A percentile compares a stretch with the other conserved stretches of the same genome.
phyloP scores from a whole-genome alignment of 495 filamentous ascomycete species.

The Aspergillus bridgeri region DNA sequence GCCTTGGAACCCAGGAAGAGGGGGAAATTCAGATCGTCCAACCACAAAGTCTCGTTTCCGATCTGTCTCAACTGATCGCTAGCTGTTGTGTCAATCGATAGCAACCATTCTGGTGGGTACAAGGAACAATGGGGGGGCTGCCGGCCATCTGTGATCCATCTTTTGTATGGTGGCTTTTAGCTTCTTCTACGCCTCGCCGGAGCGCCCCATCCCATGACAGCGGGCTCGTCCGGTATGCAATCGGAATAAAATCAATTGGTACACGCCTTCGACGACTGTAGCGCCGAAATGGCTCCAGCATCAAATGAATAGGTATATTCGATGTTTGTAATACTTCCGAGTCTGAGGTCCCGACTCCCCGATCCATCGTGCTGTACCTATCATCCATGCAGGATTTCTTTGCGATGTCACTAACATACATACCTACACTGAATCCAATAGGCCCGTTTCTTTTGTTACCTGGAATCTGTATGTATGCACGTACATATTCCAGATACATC shows the following conservation, averaged over 20 bases:
- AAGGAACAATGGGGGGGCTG: not conserved
- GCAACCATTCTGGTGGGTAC: slow-evolving; percentile 1
- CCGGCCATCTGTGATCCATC: not conserved
- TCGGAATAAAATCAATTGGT: not conserved
- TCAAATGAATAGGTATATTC: not conserved
- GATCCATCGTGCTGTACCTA: not conserved
- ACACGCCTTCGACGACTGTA: not conserved
- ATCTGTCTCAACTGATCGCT: slow-evolving; percentile 7
- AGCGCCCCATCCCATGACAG: not conserved
- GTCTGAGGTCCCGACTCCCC: not conserved
- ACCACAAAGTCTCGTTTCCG: slow-evolving; percentile 9
- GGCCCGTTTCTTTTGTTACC: not conserved
- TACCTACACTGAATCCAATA: not conserved
- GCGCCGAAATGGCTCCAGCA: not conserved
- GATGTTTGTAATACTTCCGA: too few species aligned
- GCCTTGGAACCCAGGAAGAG: slow-evolving; percentile 2
- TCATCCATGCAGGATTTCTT: not conserved
- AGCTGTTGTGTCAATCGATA: slow-evolving; percentile 1
- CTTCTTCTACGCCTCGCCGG: not conserved
- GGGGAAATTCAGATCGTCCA: slow-evolving; percentile 11
- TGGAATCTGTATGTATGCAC: not conserved
- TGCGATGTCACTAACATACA: too few species aligned
- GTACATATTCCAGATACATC: too few species aligned
- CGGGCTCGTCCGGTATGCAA: not conserved
- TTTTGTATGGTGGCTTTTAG: not conserved